Evolutionary conservation across 208 protist species (phyloP).

Genomic region (Leishmania tarentolae): DNA sequence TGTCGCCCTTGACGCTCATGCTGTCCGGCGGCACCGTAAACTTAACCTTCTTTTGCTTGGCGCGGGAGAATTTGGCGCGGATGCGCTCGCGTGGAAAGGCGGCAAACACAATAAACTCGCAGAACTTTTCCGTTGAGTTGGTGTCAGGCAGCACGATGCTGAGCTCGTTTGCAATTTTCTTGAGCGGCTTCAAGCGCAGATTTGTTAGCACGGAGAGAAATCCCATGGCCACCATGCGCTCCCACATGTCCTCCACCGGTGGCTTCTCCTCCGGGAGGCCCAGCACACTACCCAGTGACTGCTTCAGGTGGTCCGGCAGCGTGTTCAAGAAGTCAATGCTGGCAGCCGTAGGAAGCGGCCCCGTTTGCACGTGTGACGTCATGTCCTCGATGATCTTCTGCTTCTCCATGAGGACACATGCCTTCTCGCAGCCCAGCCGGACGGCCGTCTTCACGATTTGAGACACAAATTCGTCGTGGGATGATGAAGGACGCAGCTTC

Average conservation of each 20-base stretch:
- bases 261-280: constrained; percentile 80
- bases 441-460: constrained; percentile 89
- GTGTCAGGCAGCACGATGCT: constrained; percentile 69
- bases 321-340: constrained; percentile 88
- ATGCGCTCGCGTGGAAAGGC: constrained; percentile 87
- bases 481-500: constrained; percentile 74
- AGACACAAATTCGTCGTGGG: constrained; percentile 80
- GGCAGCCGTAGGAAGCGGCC: constrained; percentile 69
- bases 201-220: constrained; percentile 89
- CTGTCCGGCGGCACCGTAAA: constrained; percentile 75
- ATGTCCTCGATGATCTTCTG: constrained; percentile 91
- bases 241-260: constrained; percentile 87
- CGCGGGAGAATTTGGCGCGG: constrained; percentile 68
- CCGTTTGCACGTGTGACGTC: constrained; percentile 77
- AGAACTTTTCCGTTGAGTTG: constrained; percentile 91
- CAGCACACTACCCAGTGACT: constrained; percentile 71
- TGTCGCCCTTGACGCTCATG: constrained; percentile 84
- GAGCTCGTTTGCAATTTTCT: constrained; percentile 86
- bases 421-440: constrained; percentile 86
- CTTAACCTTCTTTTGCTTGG: constrained; percentile 83
- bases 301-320: constrained; percentile 77
- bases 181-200: constrained; percentile 86
- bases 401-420: constrained; percentile 87
- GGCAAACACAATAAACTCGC: constrained; percentile 86
- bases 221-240: constrained; percentile 91